These are phyloP conservation scores for Gymnopilus junonius DNA, from an alignment of 768 basidiomycete genomes.

Conservation along the genomic window DNA sequence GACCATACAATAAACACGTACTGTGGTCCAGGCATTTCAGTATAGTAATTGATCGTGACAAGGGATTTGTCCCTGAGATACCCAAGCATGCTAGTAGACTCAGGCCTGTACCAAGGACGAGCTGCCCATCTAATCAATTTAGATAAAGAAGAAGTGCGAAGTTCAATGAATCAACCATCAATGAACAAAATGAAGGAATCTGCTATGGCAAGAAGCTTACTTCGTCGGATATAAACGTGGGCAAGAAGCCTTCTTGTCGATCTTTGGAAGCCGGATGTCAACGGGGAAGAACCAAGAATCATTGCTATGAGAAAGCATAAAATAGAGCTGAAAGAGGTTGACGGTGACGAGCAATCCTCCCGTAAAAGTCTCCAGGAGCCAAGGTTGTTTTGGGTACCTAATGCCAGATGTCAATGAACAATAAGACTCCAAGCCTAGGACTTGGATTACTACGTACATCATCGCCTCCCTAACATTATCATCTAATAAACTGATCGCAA, in stretches of 20 bases:
- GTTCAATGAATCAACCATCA: neutral
- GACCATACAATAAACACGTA: slow-evolving; percentile 23
- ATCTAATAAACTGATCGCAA: slow-evolving; percentile 44
- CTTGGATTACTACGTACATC: slow-evolving; percentile 38
- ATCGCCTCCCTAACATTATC: slow-evolving; percentile 50
- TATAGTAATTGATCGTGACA: slow-evolving; percentile 38
- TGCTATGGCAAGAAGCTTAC: slow-evolving; percentile 19
- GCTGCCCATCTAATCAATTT: slow-evolving; percentile 32
- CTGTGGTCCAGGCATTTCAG: slow-evolving; percentile 43
- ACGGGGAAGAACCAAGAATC: slow-evolving; percentile 21
- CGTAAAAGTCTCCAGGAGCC: slow-evolving; percentile 34
- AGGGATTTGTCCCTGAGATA: slow-evolving; percentile 32
- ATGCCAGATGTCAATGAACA: neutral
- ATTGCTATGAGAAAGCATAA: slow-evolving; percentile 41
- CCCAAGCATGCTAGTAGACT: slow-evolving; percentile 30
- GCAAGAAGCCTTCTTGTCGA: slow-evolving; percentile 19
- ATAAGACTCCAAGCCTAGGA: neutral
- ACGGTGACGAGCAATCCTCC: slow-evolving; percentile 24
- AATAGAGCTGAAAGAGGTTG: slow-evolving; percentile 38
- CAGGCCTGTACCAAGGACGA: slow-evolving; percentile 53
- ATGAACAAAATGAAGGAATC: neutral
- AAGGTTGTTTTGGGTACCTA: slow-evolving; percentile 44
- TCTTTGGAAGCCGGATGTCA: slow-evolving; percentile 25
- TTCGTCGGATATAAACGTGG: slow-evolving; percentile 40
- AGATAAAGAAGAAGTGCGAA: neutral